These are phyloP conservation scores for Coemansia sp. DNA, from an alignment of 192 early-diverging fungal species.

Conservation along the genomic window DNA sequence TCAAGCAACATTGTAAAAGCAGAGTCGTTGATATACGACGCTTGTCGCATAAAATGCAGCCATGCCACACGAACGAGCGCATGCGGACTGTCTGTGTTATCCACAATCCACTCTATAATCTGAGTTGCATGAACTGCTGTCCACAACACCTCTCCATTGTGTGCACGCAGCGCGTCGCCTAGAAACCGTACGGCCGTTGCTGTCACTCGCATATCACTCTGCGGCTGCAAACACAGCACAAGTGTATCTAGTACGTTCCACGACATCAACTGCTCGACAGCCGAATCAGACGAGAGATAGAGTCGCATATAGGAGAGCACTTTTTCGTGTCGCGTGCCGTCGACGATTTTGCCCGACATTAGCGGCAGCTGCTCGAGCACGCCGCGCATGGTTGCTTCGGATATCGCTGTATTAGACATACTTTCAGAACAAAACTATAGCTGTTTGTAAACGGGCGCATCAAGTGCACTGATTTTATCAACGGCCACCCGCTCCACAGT, in stretches of 20 bases:
- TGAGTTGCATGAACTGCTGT: background rate
- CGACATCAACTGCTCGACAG: constrained; percentile 14
- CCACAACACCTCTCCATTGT: background rate
- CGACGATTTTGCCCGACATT: constrained; percentile 71
- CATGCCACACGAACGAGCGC: constrained; percentile 38
- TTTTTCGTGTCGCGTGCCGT: constrained; percentile 76
- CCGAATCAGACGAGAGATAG: constrained; percentile 20
- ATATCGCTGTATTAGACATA: constrained; percentile 46
- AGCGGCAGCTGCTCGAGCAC: constrained; percentile 61
- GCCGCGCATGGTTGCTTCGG: constrained; percentile 33
- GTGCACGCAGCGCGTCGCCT: constrained; percentile 15
- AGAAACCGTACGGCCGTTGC: constrained; percentile 43
- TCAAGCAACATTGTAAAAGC: background rate
- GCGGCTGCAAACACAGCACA: constrained; percentile 14
- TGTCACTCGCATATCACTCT: constrained; percentile 38
- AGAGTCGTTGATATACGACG: constrained; percentile 3
- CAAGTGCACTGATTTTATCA: constrained; percentile 24
- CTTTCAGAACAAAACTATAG: constrained; percentile 13
- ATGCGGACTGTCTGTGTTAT: constrained; percentile 36
- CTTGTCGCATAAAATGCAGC: constrained; percentile 35
- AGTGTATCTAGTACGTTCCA: constrained; percentile 18
- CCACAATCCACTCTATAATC: constrained; percentile 20
- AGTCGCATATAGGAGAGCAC: constrained; percentile 64
- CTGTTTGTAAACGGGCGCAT: constrained; percentile 45
- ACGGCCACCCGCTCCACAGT: constrained; percentile 36